Evolutionary conservation across 2,329 filamentous ascomycete genomes (phyloP), one percentile per base, ranked within the genome.

Genomic region (Truncatella angustata): DNA sequence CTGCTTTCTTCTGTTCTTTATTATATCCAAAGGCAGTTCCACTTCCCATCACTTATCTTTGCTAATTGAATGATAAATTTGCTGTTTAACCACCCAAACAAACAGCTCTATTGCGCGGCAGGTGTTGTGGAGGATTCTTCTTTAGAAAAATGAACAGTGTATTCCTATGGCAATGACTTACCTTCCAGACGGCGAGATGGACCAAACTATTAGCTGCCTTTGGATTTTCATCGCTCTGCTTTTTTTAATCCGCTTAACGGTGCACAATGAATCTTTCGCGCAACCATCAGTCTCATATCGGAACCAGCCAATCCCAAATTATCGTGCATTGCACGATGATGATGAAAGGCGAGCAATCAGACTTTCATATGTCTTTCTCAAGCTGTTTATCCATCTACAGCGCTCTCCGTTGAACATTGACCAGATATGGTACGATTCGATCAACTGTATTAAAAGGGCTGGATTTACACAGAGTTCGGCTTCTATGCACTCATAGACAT

Each of bases 401-500:
- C 23, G 40, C 40, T 10, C 40, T 44, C 10, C 40, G 45, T 58
- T 36, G 60, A 62, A 52, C 64, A 67, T 56, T 58, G 58, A 18
- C 57, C 63, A 26, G 65, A 66, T 53, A 62, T 66, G 26, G 21
- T 65, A 3, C 64, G 65, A 16, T 52, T 64, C n/a, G 49, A 56
- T 7, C 57, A 57, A 10, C 49, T 68, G 12, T 50, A 53, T 4
- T 18, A 55, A 3, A 56, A 56, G 23, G 65, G 65, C 34, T 63
- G 65, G 5, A 39, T 66, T 7, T 68, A 68, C 50, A 52, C 66
- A 4, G 65, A 67, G 54, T 54, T 52, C n/a, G 65, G 66, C 45
- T 61, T 58, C 2, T 47, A 65, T 3, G 55, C 61, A 2, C 53
- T 66, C 1, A 61, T 59, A 10, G 54, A 61, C 7, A 28, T 65